Base-by-base conservation (phyloP, 306 rosid genomes). In the Vicia villosa region DNA sequence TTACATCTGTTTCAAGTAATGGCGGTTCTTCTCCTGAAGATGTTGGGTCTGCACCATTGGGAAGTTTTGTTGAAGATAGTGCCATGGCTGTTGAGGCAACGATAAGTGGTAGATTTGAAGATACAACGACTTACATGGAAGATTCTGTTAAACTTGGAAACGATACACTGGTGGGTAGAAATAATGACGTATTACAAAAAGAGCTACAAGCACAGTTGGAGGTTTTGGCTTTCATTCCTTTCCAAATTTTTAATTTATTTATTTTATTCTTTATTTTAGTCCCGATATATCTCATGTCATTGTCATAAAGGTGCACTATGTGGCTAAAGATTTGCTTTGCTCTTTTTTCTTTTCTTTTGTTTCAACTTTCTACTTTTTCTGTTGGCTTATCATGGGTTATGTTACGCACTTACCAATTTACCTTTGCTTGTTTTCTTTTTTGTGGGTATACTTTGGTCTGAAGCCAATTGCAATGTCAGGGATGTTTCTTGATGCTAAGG, bases 181-280 rank as follows among this genome's bases (percentile, higher is more conserved):
- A 77, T 45, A 66, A 75, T 45, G 77, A 69, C 60, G 82, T 59
- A 15, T 74, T 47, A 36, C 83, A 58, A 46, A 66, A 69, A 10
- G 69, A 66, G 81, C 70, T 65, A 6, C 87, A 49, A 54, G 66
- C 75, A 75, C 78, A 78, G 66, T 71, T 68, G 70, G 87, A 91
- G 97, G 97, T 89, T 87, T 81, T 81, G 77, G 70, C 74, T 84
- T 85, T 80, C 81, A 76, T 78, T 83, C 58, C 77, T 71, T 64
- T 57, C 62, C 22, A 9, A 45, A 22, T 30, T 60, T 49, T 1
- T 13, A 34, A 30, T 65, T 50, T 22, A 24, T 60, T 36, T 12
- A 0, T 7, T 11, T 19, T 7, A 34, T 34, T 2, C 34, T 19
- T 51, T 37, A 8, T 36, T 6, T 59, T 28, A 5, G 9, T 9